Evolutionary conservation across 2,329 filamentous ascomycete genomes (phyloP).

Genomic region (Fusarium sp.): DNA sequence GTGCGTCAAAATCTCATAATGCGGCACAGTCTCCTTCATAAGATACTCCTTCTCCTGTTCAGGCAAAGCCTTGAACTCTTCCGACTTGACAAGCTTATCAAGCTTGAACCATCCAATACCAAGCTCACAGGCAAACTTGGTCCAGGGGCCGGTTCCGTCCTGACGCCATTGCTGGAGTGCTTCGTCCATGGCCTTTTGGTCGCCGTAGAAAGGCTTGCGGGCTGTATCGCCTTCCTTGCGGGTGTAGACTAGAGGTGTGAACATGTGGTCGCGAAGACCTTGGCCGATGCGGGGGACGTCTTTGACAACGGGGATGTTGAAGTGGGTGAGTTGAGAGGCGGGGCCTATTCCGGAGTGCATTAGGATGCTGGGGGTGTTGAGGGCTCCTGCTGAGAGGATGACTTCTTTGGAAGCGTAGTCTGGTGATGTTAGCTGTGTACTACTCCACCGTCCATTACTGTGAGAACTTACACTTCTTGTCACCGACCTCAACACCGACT

Average conservation of each 20-base stretch:
- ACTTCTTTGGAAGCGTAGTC: slow-evolving; percentile 55
- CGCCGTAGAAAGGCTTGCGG: slow-evolving; percentile 58
- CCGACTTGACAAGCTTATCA: slow-evolving; percentile 51
- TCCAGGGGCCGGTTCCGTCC: slow-evolving; percentile 55
- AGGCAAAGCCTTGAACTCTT: slow-evolving; percentile 64
- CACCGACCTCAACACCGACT: slow-evolving; percentile 31
- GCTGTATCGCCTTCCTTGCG: slow-evolving; percentile 55
- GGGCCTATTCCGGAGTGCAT: slow-evolving; percentile 49
- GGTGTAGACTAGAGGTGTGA: slow-evolving; percentile 52
- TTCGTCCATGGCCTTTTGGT: slow-evolving; percentile 54
- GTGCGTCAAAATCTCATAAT: slow-evolving; percentile 65
- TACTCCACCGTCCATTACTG: accelerated
- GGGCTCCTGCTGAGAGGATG: slow-evolving; percentile 55
- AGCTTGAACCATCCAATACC: slow-evolving; percentile 59
- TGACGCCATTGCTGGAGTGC: slow-evolving; percentile 61
- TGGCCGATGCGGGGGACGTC: slow-evolving; percentile 54
- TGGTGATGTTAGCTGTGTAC: not conserved
- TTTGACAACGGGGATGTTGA: slow-evolving; percentile 39
- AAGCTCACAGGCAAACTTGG: slow-evolving; percentile 53
- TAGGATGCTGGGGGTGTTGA: slow-evolving; percentile 56
- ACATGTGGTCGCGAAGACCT: slow-evolving; percentile 55
- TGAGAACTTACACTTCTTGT: slow-evolving; percentile 29
- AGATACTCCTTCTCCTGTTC: slow-evolving; percentile 57
- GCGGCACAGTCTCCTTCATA: slow-evolving; percentile 62
- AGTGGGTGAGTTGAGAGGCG: slow-evolving; percentile 23